phyloP scores from a whole-genome alignment of 225 moss, liverwort and hornwort genomes.

The Physcomitrellopsis africana region DNA sequence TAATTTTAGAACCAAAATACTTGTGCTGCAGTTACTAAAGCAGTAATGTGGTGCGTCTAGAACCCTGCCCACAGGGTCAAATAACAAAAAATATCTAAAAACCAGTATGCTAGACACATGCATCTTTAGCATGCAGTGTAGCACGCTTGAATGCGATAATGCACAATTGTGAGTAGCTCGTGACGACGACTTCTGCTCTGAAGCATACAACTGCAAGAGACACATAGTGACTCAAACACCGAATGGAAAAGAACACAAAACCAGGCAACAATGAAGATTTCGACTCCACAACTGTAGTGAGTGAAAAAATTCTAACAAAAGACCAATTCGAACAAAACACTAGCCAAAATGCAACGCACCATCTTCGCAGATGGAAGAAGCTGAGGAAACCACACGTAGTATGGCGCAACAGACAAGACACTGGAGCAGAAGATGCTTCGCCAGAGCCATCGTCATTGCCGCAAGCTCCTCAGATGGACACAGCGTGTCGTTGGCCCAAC shows the following conservation, averaged over 20 bases:
- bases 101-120: neutral
- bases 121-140: neutral
- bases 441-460: constrained; percentile 33
- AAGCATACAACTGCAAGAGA: neutral
- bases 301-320: no score
- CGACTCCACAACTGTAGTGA: neutral
- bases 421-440: constrained; percentile 25
- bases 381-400: constrained; percentile 24
- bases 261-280: neutral
- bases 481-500: neutral
- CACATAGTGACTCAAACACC: neutral
- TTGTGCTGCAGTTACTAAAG: neutral
- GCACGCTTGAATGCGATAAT: neutral
- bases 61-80: no score
- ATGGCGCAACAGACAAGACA: constrained; percentile 21
- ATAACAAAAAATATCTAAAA: no score
- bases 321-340: neutral
- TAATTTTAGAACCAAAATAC: neutral
- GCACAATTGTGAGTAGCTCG: no score
- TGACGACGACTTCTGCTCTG: neutral
- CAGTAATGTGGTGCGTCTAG: no score
- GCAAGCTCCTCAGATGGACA: neutral
- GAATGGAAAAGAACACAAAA: neutral
- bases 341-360: constrained; percentile 24
- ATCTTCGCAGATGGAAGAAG: constrained; percentile 50